Evolutionary conservation across 768 basidiomycete genomes (phyloP).

Genomic region (Cyclocybe cylindracea): DNA sequence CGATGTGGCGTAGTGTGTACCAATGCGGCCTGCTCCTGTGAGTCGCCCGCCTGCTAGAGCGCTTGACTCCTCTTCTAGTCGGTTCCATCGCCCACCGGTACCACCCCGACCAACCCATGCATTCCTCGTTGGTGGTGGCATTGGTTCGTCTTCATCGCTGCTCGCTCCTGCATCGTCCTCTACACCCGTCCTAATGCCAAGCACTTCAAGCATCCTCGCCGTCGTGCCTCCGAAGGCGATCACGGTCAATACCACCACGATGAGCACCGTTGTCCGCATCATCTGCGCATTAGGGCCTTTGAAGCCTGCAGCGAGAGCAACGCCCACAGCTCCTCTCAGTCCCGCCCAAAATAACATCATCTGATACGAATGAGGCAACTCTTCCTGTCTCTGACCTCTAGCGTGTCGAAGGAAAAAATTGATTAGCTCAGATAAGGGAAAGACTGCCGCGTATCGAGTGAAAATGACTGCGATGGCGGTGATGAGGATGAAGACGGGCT

Average conservation of each 20-base stretch:
- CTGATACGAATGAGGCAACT: conserved; percentile 96
- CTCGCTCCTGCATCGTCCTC: conserved; percentile 81
- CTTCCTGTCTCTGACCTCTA: conserved; percentile 84
- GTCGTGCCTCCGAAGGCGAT: conserved; percentile 97
- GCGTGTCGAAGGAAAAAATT: conserved; percentile 87
- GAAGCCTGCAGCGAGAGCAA: conserved; percentile 95
- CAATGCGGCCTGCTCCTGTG: conserved; percentile 41
- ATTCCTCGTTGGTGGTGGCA: conserved; percentile 24
- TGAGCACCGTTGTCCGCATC: conserved; percentile 89
- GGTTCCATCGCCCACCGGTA: conserved; percentile 38
- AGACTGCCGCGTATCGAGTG: conserved; percentile 94
- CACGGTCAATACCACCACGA: conserved; percentile 94
- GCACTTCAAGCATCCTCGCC: conserved; percentile 91
- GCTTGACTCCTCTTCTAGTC: conserved; percentile 47
- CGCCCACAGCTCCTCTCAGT: conserved; percentile 93
- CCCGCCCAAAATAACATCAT: conserved; percentile 99
- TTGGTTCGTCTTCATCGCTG: conserved; percentile 54
- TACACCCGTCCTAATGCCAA: conserved; percentile 95
- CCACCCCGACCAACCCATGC: conserved; percentile 38
- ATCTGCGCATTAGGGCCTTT: conserved; percentile 91
- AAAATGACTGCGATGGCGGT: conserved; percentile 91
- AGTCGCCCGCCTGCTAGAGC: conserved; percentile 31
- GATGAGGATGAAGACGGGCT: conserved; percentile 92
- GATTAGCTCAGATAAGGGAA: conserved; percentile 93
- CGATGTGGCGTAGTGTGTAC: conserved; percentile 52